Percentiles rank a stretch among this genome's conserved stretches.
Evolutionary conservation across 345 rosid genomes (phyloP).

Genomic region (Dipteronia sinensis): DNA sequence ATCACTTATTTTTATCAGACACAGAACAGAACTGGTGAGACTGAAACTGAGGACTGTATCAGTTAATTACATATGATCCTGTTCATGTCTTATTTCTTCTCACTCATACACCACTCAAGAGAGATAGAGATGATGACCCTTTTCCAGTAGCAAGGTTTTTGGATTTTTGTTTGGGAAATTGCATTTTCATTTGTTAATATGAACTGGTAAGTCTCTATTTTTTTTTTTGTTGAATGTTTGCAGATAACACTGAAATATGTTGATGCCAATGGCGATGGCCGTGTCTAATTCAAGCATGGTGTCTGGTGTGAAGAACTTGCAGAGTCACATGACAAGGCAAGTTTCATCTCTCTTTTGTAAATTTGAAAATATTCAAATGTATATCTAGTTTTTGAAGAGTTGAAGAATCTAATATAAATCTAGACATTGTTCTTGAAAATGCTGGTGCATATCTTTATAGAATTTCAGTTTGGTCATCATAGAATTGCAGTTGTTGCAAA

Average conservation of each 20-base stretch:
- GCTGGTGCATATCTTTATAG: not conserved
- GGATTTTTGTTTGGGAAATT: not conserved
- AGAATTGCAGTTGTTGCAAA: not conserved
- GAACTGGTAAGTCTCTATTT: not conserved
- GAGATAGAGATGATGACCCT: not conserved
- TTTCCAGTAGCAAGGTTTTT: not conserved
- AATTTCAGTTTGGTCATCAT: not conserved
- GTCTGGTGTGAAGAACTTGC: not conserved
- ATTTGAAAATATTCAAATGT: not conserved
- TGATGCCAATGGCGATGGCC: conserved; percentile 7
- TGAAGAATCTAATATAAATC: not conserved
- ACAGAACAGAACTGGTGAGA: not conserved
- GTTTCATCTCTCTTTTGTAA: not conserved
- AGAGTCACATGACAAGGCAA: conserved; percentile 1
- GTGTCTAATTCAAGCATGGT: not conserved
- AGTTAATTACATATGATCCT: not conserved
- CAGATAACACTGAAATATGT: conserved; percentile 14
- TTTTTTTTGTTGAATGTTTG: not conserved
- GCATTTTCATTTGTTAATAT: not conserved
- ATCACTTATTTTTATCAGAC: not conserved
- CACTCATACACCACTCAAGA: not conserved
- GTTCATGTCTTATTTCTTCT: not conserved
- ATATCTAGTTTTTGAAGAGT: not conserved
- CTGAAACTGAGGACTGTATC: no score
- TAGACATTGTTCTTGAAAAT: not conserved